A percentile compares a stretch with the other conserved stretches of the same genome.
Evolutionary conservation across 75 land plant genomes (phyloP).

Genomic region (Cunninghamia lanceolata): DNA sequence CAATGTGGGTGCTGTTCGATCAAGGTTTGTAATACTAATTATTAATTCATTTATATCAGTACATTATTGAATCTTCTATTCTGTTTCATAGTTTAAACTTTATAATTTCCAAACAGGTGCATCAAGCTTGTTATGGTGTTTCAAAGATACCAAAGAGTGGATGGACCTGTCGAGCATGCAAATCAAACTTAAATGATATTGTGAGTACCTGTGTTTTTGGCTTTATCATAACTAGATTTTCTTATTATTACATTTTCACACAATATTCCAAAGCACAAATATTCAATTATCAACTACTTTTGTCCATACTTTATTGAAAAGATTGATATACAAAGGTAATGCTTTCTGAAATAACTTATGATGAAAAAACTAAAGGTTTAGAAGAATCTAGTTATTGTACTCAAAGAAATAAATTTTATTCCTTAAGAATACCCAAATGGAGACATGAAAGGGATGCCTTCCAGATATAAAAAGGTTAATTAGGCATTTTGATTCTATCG

Average conservation of each 20-base stretch:
- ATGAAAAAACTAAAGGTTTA: not conserved
- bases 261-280: not conserved
- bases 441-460: not conserved
- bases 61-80: not conserved
- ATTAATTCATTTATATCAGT: not conserved
- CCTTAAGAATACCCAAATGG: not conserved
- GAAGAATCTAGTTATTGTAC: not conserved
- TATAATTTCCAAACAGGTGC: conserved; percentile 64
- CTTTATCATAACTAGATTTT: not conserved
- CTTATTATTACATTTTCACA: not conserved
- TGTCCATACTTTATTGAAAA: not conserved
- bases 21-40: conserved; percentile 23
- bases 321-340: not conserved
- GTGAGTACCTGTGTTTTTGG: conserved; percentile 33
- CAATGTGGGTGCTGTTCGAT: conserved; percentile 45
- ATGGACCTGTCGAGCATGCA: conserved; percentile 84
- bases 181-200: conserved; percentile 36
- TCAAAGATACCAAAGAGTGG: conserved; percentile 48
- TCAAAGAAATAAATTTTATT: not conserved
- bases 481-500: not conserved
- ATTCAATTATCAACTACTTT: not conserved
- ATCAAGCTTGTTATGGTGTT: conserved; percentile 87
- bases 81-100: not conserved
- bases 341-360: not conserved
- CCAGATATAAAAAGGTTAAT: not conserved